Evolutionary conservation across 1,139 yeast species (phyloP).

Genomic region (Zygosaccharomyces sapae): DNA sequence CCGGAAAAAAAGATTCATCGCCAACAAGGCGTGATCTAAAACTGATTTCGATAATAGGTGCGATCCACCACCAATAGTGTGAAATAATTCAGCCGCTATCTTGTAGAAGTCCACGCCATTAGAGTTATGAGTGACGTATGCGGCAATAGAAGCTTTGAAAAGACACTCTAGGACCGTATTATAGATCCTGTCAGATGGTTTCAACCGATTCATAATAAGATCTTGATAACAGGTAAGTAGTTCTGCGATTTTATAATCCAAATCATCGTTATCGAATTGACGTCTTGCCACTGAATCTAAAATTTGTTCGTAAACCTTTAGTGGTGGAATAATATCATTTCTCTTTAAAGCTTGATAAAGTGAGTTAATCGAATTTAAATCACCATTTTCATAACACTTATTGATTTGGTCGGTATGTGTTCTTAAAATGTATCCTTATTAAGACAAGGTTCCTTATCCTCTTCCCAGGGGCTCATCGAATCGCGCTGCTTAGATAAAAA

Average conservation of each 20-base stretch:
- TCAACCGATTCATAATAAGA: conserved; percentile 46
- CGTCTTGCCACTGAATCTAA: conserved; percentile 37
- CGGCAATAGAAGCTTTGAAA: conserved; percentile 48
- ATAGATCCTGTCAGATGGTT: conserved; percentile 55
- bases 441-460: conserved; percentile 28
- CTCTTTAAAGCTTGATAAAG: conserved; percentile 40
- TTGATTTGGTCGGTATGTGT: conserved; percentile 29
- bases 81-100: conserved; percentile 58
- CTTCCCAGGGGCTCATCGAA: conserved; percentile 29
- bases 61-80: conserved; percentile 41
- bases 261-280: conserved; percentile 40
- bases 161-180: conserved; percentile 49
- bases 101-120: conserved; percentile 57
- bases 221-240: conserved; percentile 66
- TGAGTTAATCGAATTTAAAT: conserved; percentile 38
- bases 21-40: conserved; percentile 35
- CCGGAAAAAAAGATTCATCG: conserved; percentile 39
- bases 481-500: neutral
- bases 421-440: conserved; percentile 28
- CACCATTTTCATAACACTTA: conserved; percentile 22
- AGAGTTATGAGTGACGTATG: conserved; percentile 32
- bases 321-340: conserved; percentile 38
- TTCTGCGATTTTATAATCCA: conserved; percentile 51
- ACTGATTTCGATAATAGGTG: conserved; percentile 34
- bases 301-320: conserved; percentile 35